Conservation (phyloP, 2,329 filamentous ascomycete species). For the Cladophialophora yegresii region DNA sequence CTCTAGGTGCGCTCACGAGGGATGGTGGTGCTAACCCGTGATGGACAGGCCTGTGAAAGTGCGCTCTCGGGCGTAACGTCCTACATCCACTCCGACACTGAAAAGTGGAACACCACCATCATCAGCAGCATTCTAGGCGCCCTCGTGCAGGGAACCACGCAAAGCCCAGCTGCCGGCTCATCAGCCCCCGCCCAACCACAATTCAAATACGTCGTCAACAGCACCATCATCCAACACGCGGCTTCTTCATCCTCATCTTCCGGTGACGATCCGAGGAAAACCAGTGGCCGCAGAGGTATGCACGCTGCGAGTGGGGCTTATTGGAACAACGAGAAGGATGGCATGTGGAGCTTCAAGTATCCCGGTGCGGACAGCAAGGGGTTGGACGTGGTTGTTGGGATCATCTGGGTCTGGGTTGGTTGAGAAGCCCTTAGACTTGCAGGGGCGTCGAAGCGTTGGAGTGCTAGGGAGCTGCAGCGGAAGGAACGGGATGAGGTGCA, state of each 20-base stretch:
- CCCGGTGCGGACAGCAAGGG: slow-evolving; percentile 50
- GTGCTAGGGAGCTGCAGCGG: background rate
- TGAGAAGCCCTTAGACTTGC: slow-evolving; percentile 12
- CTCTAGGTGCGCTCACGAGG: background rate
- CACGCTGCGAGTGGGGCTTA: slow-evolving; percentile 54
- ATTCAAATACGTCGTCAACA: slow-evolving; percentile 96
- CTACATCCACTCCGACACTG: slow-evolving; percentile 85
- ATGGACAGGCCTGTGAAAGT: slow-evolving; percentile 72
- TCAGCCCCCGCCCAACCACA: slow-evolving; percentile 51
- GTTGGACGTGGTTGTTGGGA: slow-evolving; percentile 52
- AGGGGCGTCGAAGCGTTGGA: background rate
- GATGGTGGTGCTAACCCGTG: background rate
- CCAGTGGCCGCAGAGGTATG: slow-evolving; percentile 74
- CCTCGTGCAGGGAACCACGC: slow-evolving; percentile 47
- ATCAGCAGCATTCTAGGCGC: slow-evolving; percentile 65
- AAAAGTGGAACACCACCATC: slow-evolving; percentile 87
- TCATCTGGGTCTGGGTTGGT: slow-evolving; percentile 49
- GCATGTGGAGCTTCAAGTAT: slow-evolving; percentile 57
- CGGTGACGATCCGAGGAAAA: slow-evolving; percentile 57
- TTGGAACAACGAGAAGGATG: slow-evolving; percentile 56
- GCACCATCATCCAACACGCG: slow-evolving; percentile 91
- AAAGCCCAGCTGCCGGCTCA: slow-evolving; percentile 43
- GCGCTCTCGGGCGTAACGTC: slow-evolving; percentile 72
- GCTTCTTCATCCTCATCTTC: slow-evolving; percentile 56
- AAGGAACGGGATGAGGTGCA: slow-evolving; percentile 2